These are phyloP conservation scores for Cucumis sativus DNA, from an alignment of 306 rosid genomes.

Conservation along the genomic window DNA sequence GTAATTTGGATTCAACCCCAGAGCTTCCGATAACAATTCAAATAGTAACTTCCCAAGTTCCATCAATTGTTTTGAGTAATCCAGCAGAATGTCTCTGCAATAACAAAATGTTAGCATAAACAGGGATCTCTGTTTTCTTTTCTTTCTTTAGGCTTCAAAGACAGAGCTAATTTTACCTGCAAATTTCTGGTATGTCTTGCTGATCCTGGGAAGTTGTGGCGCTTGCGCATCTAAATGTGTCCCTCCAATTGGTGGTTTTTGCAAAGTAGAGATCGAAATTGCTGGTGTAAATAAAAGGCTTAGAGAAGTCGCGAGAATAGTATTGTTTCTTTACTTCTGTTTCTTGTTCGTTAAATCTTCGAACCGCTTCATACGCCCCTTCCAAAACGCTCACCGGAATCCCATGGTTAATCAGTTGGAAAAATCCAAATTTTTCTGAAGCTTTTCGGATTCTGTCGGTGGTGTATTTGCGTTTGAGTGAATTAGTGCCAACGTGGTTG, in stretches of 20 bases:
- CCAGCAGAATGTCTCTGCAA: slow-evolving; percentile 29
- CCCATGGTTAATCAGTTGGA: slow-evolving; percentile 36
- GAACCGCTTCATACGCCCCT: slow-evolving; percentile 18
- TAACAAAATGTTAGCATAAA: not conserved
- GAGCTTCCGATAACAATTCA: slow-evolving; percentile 14
- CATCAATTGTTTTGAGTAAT: slow-evolving; percentile 23
- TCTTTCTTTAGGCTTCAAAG: not conserved
- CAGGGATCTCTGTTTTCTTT: too few species aligned
- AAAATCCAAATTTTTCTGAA: slow-evolving; percentile 26
- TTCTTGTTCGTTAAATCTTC: slow-evolving; percentile 26
- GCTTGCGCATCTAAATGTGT: slow-evolving; percentile 17
- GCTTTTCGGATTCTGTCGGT: slow-evolving; percentile 17
- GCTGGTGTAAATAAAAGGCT: slow-evolving; percentile 9
- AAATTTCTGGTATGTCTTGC: slow-evolving; percentile 19
- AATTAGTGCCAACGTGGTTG: not conserved
- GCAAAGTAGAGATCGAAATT: slow-evolving; percentile 24
- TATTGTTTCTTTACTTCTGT: slow-evolving; percentile 17
- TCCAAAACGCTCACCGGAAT: slow-evolving; percentile 19
- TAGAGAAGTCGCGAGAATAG: slow-evolving; percentile 14
- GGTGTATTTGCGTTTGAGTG: slow-evolving; percentile 8
- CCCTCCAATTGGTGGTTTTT: slow-evolving; percentile 46
- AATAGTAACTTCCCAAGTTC: slow-evolving; percentile 13
- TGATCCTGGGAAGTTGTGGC: slow-evolving; percentile 21
- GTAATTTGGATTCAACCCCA: slow-evolving; percentile 14
- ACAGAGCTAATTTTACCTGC: slow-evolving; percentile 16